These are phyloP conservation scores for Globisporangium nodosum DNA, from an alignment of 352 stramenopile species.

Conservation along the genomic window DNA sequence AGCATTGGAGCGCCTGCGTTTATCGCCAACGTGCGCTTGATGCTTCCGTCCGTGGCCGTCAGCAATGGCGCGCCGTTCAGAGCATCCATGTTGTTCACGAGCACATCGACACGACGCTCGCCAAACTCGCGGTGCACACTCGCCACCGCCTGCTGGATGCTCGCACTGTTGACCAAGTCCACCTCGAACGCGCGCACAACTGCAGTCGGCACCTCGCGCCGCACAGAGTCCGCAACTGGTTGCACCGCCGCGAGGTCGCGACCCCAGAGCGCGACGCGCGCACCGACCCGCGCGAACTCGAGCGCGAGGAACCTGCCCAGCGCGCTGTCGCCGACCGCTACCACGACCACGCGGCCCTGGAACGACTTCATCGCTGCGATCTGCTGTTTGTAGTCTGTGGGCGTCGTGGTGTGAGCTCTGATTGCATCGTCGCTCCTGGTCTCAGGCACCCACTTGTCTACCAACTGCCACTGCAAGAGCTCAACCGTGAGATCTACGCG, in stretches of 20 bases:
- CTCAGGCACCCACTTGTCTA: too few species aligned
- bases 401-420: background rate
- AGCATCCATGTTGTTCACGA: slow-evolving; percentile 51
- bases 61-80: slow-evolving; percentile 31
- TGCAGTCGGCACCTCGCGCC: background rate
- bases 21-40: slow-evolving; percentile 29
- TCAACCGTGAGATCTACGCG: too few species aligned
- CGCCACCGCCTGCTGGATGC: slow-evolving; percentile 10
- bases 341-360: slow-evolving; percentile 26
- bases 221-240: slow-evolving; percentile 1
- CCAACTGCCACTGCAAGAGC: too few species aligned
- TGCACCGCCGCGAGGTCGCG: slow-evolving; percentile 3
- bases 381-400: too few species aligned
- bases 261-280: slow-evolving; percentile 14
- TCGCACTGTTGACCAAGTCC: slow-evolving; percentile 14
- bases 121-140: slow-evolving; percentile 13
- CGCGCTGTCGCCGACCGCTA: slow-evolving; percentile 24
- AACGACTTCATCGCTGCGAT: slow-evolving; percentile 12
- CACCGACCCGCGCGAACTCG: slow-evolving; percentile 20
- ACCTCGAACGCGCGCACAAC: slow-evolving; percentile 13
- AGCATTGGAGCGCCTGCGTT: slow-evolving; percentile 33
- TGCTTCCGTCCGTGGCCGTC: slow-evolving; percentile 15
- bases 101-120: slow-evolving; percentile 18
- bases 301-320: slow-evolving; percentile 26
- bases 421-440: background rate